phyloP scores from a whole-genome alignment of 345 rosid genomes.

The Excoecaria agallocha region DNA sequence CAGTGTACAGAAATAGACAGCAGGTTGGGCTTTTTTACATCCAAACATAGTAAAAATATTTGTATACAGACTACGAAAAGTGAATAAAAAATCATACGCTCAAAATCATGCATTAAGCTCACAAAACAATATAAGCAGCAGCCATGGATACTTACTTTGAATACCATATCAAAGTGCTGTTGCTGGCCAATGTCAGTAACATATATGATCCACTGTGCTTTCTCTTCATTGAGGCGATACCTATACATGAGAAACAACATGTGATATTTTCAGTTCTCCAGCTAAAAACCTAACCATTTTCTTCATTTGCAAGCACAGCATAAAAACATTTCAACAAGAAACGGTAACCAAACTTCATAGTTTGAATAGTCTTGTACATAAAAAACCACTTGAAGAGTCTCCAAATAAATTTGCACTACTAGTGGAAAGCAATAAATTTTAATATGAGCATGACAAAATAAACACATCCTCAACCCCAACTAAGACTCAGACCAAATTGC shows the following conservation, averaged over 20 bases:
- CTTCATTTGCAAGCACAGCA: not conserved
- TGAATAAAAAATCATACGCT: not conserved
- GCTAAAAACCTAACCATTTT: not conserved
- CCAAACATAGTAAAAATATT: not conserved
- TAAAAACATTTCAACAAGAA: not conserved
- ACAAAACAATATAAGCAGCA: not conserved
- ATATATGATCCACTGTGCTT: constrained; percentile 93
- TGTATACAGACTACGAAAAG: not conserved
- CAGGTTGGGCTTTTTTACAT: not conserved
- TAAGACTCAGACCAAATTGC: not conserved
- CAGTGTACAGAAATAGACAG: not conserved
- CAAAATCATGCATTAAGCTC: constrained; percentile 3
- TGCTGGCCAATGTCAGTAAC: constrained; percentile 98
- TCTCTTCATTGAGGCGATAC: constrained; percentile 94
- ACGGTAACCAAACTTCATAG: not conserved
- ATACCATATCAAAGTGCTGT: constrained; percentile 86
- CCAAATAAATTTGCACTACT: not conserved
- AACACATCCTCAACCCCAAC: not conserved
- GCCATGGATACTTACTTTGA: constrained; percentile 55
- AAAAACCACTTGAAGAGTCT: not conserved
- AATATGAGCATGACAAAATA: not conserved
- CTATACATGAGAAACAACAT: constrained; percentile 31
- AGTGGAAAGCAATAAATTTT: not conserved
- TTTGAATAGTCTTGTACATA: not conserved
- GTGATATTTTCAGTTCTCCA: not conserved